Evolutionary conservation across 2,329 filamentous ascomycete species (phyloP), one percentile per base, ranked within the genome.

Genomic region (Fusarium sp.): DNA sequence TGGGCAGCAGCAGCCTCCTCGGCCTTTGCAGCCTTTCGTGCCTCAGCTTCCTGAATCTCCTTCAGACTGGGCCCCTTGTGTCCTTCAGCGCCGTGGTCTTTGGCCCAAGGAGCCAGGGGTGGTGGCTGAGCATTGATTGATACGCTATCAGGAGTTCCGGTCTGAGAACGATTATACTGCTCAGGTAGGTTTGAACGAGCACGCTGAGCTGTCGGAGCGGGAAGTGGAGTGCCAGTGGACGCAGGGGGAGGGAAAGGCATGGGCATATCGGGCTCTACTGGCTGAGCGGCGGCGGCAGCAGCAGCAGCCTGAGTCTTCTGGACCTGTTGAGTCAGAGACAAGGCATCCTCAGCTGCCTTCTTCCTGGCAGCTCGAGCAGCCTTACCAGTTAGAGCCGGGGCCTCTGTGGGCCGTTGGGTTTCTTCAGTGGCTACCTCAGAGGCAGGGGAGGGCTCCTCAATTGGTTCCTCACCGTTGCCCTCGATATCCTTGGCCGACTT

Each of bases 31-130:
- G 95, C 95, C 81, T 96, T 97, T 79, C 93, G 94, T 40, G 96
- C 96, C 82, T 99, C 96, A 9, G 94, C 92, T 82, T 97, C 96
- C 81, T 99, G 96, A 30, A 99, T 99, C 80, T 99, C 95, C 84
- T 95, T 97, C 71, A 99, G 86, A 68, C 95, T 98, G 5, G 96
- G 96, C 0, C 95, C 95, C 82, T 94, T 97, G 44, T 94, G 90
- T 30, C 88, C 84, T 68, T 90, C 88, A 9, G 87, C 84, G 54
- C 93, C 92, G 6, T 89, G 88, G 73, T 98, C 95, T 81, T 96
- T 96, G 9, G 96, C 96, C 96, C 96, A 99, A 0, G 96, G 96
- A 1, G 96, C 96, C 74, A 98, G 85, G 0, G 96, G 94, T 8
- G 95, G 90, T 5, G 89, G 87, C 72, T 88, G 85, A 15, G 82